Conservation (phyloP, 2,329 filamentous ascomycete species). For the Sphaerulina musiva region DNA sequence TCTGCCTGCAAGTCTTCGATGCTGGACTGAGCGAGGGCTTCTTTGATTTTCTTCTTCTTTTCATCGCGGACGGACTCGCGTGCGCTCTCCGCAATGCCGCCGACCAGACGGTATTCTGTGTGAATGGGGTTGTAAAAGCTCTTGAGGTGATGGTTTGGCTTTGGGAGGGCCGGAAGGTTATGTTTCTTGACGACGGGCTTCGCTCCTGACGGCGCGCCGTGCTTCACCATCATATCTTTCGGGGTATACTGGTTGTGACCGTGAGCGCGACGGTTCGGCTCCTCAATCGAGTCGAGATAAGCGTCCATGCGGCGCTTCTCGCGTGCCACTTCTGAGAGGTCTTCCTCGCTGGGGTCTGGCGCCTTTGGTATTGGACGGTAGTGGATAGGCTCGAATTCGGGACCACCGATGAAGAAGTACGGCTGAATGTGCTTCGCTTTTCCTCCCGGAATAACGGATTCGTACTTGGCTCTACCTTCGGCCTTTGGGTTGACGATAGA, state of each 20-base stretch:
- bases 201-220: slow-evolving; percentile 23
- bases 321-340: slow-evolving; percentile 8
- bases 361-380: slow-evolving; percentile 13
- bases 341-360: background rate
- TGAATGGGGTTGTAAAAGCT: slow-evolving; percentile 5
- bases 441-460: slow-evolving; percentile 11
- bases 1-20: background rate
- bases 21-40: background rate
- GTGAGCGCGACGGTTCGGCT: slow-evolving; percentile 18
- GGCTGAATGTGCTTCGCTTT: slow-evolving; percentile 12
- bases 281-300: slow-evolving; percentile 4
- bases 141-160: slow-evolving; percentile 3
- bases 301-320: slow-evolving; percentile 22
- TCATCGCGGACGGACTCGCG: slow-evolving; percentile 4
- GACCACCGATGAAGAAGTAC: slow-evolving; percentile 29
- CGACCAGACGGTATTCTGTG: slow-evolving; percentile 6
- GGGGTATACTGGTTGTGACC: slow-evolving; percentile 29
- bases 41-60: background rate
- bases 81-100: slow-evolving; percentile 8
- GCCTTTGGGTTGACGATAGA: slow-evolving; percentile 25
- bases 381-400: slow-evolving; percentile 22
- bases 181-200: slow-evolving; percentile 12
- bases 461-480: slow-evolving; percentile 17
- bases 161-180: slow-evolving; percentile 10
- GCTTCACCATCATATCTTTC: slow-evolving; percentile 25